Base-by-base conservation (phyloP, 2,329 filamentous ascomycete species). In the Aureobasidium sp. region DNA sequence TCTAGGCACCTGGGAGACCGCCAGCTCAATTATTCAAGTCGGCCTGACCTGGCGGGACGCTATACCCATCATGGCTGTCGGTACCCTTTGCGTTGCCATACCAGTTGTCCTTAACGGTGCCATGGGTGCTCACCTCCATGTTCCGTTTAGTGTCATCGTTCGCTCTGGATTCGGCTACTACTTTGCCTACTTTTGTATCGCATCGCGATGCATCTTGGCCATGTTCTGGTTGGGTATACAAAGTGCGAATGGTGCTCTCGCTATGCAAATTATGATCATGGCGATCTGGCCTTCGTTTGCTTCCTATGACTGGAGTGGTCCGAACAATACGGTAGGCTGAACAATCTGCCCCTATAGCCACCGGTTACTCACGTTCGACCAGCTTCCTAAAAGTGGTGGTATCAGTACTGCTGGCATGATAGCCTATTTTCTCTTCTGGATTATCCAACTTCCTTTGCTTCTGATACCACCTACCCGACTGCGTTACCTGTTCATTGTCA, bases 181-280 rank as follows among this genome's bases (percentile, higher is more conserved):
- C 76, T 81, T 82, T 59, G 81, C 78, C 27, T 82, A 82, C 67
- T 73, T 84, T 41, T 77, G 81, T 27, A 81, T 84, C 58, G 67
- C 84, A 8, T 81, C 79, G 0, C 76, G 82, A 12, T 76, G 78
- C 42, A 79, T 84, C 62, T 77, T 84, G 3, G 82, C 81, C 5
- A 70, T 84, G 20, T 83, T 85, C 71, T 84, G 82, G 87, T 84
- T 87, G 59, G 84, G 85, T 0, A 86, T 88, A 51, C 84, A 88
- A 66, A 84, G 82, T 44, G 83, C 84, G 64, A 86, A 86, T 65
- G 85, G 86, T 0, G 84, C 81, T 0, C 81, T 82, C 62, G 76
- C 78, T 0, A 75, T 83, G 9, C 73, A 74, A 5, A 78, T 80
- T 47, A 82, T 82, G 72, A 72, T 84, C 15, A 77, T 77, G 8